Base-by-base conservation (phyloP, 257 asterid genomes). In the Gentiana dahurica region DNA sequence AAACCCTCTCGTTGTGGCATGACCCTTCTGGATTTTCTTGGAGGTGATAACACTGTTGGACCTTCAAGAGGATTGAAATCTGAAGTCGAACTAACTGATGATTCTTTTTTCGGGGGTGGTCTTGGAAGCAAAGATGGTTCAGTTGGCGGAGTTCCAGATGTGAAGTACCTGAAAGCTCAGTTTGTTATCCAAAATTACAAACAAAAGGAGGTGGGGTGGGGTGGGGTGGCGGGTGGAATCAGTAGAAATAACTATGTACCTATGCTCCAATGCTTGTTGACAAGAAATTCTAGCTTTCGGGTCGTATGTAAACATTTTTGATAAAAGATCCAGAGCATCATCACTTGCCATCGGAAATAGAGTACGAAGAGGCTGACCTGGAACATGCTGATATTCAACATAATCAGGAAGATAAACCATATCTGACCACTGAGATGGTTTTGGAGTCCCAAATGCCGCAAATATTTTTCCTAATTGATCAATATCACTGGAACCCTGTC, bases 391-490 rank as follows among this genome's bases (percentile, higher is more conserved):
- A 65, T 65, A 73, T 65, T 67, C 97, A 66, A 92, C 94, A 34
- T 88, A 92, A 83, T 92, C 98, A 34, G 98, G 98, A 75, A 92
- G 89, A 60, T 80, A 80, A 51, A 83, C 60, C 95, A 92, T 77
- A 74, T 92, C 98, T 36, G 86, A 64, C 98, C 98, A 92, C 61
- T 92, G 95, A 2, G 90, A 77, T 57, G 81, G 72, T 74, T 83
- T 92, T 45, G 98, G 98, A 58, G 96, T 91, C 68, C 98, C 98
- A 73, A 91, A 91, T 57, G 89, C 84, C 12, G 84, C 95, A 73
- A 91, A 91, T 43, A 91, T 91, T 80, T 91, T 91, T 55, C 98
- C 98, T 49, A 91, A 80, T 79, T 91, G 98, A 79, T 91, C 98
- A 34, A 91, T 91, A 63, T 91, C 98, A 62, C 93, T 91, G 65